Conservation (phyloP, 2,329 filamentous ascomycete genomes). For the Teratosphaeria pseudoeucalypti region DNA sequence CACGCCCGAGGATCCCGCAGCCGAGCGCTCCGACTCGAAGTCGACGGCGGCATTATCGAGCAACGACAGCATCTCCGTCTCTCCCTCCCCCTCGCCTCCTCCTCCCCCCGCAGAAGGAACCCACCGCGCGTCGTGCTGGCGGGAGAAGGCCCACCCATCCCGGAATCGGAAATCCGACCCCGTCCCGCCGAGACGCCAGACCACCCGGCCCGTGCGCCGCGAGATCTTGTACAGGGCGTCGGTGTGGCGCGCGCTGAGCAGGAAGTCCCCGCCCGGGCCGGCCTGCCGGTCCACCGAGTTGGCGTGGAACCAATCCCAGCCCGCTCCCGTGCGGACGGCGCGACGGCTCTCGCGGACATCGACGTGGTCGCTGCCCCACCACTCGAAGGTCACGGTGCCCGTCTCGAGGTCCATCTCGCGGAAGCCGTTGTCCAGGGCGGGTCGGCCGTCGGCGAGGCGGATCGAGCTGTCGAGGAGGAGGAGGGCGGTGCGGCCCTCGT, state of each 20-base stretch:
- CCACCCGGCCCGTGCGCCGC: constrained; percentile 23
- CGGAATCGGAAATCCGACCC: constrained; percentile 6
- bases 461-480: not conserved
- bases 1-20: not conserved
- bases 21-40: not conserved
- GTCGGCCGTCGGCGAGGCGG: not conserved
- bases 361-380: constrained; percentile 26
- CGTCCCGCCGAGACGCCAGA: constrained; percentile 29
- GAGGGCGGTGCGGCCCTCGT: not conserved
- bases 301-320: constrained; percentile 20
- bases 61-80: constrained; percentile 4
- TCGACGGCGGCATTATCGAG: constrained; percentile 3
- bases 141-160: constrained; percentile 18
- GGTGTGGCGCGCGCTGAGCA: constrained; percentile 30
- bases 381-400: constrained; percentile 22
- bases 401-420: constrained; percentile 24
- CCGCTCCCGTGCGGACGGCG: not conserved
- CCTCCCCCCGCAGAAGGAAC: not conserved
- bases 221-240: constrained; percentile 30
- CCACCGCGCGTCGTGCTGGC: constrained; percentile 23
- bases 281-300: constrained; percentile 31
- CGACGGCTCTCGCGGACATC: constrained; percentile 23
- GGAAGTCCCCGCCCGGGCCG: constrained; percentile 25
- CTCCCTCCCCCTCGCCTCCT: no score
- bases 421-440: constrained; percentile 4